Evolutionary conservation across 768 basidiomycete genomes (phyloP).

Genomic region (Royoungia palumana): DNA sequence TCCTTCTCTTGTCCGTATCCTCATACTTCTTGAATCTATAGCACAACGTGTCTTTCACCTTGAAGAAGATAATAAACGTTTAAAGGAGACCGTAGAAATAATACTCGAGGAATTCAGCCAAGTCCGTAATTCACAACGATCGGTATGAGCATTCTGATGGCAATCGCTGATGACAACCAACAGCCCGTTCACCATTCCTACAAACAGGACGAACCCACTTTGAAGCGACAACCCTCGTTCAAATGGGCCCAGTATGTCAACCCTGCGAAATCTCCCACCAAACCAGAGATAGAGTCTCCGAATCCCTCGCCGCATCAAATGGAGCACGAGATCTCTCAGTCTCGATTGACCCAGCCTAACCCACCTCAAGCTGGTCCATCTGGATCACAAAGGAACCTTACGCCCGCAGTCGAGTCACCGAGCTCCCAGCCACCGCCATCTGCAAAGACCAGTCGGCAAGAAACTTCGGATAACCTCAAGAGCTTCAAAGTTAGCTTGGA

Average conservation of each 20-base stretch:
- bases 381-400: conserved; percentile 30
- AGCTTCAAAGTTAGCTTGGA: conserved; percentile 97
- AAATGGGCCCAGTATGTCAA: conserved; percentile 86
- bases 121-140: conserved; percentile 36
- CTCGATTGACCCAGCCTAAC: conserved; percentile 27
- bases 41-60: conserved; percentile 64
- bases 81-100: conserved; percentile 59
- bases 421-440: conserved; percentile 27
- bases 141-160: conserved; percentile 8
- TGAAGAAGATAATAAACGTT: conserved; percentile 74
- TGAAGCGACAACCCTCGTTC: conserved; percentile 76
- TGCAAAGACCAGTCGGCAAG: conserved; percentile 49
- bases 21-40: conserved; percentile 30
- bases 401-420: conserved; percentile 31
- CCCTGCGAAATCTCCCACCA: conserved; percentile 77
- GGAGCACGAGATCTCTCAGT: conserved; percentile 61
- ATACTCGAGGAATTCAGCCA: conserved; percentile 64
- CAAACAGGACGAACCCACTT: conserved; percentile 38
- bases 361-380: conserved; percentile 15
- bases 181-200: conserved; percentile 11
- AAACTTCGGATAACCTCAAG: conserved; percentile 74
- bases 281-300: conserved; percentile 69
- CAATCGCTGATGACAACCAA: neutral
- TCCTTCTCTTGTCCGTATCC: neutral
- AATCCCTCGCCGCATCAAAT: conserved; percentile 74